Percentiles rank a stretch among this genome's conserved stretches.
phyloP scores from a whole-genome alignment of 805 yeast species.

The Clavispora vitiphila region DNA sequence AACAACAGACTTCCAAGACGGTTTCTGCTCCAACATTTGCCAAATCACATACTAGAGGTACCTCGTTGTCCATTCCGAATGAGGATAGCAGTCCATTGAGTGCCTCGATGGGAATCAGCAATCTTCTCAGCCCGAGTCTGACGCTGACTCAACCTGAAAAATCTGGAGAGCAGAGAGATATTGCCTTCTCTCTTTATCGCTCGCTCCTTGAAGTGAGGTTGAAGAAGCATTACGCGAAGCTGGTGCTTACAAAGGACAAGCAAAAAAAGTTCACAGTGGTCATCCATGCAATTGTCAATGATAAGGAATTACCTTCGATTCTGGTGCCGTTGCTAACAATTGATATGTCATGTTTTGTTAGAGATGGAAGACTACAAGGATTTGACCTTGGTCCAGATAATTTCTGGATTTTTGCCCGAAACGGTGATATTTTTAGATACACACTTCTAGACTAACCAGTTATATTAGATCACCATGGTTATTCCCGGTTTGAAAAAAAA shows the following conservation, averaged over 20 bases:
- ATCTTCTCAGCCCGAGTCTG: constrained; percentile 8
- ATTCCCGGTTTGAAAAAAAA: background rate
- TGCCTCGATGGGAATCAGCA: constrained; percentile 14
- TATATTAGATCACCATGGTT: background rate
- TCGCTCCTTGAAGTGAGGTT: constrained; percentile 31
- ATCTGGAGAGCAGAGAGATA: constrained; percentile 19
- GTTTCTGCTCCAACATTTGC: background rate
- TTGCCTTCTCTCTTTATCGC: constrained; percentile 28
- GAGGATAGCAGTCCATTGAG: constrained; percentile 9
- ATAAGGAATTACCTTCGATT: constrained; percentile 34
- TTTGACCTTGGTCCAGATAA: constrained; percentile 22
- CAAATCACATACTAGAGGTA: background rate
- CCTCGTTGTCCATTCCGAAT: background rate
- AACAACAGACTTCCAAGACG: background rate
- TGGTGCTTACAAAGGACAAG: constrained; percentile 8
- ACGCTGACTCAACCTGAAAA: constrained; percentile 7
- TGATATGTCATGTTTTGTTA: constrained; percentile 28
- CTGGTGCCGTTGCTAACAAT: constrained; percentile 30
- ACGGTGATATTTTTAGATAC: constrained; percentile 37
- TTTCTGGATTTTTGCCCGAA: constrained; percentile 36
- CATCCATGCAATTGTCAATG: constrained; percentile 34
- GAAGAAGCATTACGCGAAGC: constrained; percentile 26
- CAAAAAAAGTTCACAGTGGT: constrained; percentile 17
- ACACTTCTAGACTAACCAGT: background rate
- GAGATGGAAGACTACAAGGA: constrained; percentile 33